A percentile compares a stretch with the other conserved stretches of the same genome.
Conservation (phyloP, 306 rosid genomes). For the Prunus mira region DNA sequence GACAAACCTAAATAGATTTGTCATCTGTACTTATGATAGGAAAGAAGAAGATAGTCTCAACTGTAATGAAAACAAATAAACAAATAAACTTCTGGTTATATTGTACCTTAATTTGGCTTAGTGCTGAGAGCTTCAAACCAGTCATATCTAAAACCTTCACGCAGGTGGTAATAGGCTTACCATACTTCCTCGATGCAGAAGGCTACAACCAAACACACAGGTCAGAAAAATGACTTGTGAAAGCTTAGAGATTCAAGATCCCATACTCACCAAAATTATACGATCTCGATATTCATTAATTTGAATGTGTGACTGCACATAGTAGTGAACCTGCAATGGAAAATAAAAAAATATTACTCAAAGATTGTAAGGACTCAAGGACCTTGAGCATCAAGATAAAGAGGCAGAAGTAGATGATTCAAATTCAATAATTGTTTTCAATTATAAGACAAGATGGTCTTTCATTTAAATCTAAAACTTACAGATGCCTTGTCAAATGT, state of each 20-base stretch:
- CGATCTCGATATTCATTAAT: constrained; percentile 91
- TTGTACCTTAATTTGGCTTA: constrained; percentile 79
- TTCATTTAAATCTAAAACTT: constrained; percentile 32
- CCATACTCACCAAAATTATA: constrained; percentile 61
- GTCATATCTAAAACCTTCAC: constrained; percentile 96
- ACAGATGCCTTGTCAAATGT: constrained; percentile 95
- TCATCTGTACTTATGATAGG: neutral
- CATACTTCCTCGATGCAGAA: constrained; percentile 76
- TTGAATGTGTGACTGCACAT: constrained; percentile 99
- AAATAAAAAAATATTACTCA: neutral
- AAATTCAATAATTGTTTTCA: neutral
- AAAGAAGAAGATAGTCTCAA: neutral
- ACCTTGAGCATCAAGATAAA: neutral
- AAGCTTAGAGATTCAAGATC: constrained; percentile 18
- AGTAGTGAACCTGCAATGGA: constrained; percentile 71
- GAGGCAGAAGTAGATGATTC: neutral
- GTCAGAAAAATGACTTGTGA: constrained; percentile 22
- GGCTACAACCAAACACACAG: constrained; percentile 49
- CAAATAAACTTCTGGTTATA: neutral
- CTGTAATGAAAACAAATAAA: neutral
- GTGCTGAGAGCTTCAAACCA: constrained; percentile 86
- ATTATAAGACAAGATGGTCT: neutral
- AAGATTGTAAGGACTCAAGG: neutral
- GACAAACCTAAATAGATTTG: neutral
- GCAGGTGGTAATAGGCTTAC: constrained; percentile 68